phyloP scores from a whole-genome alignment of 306 rosid species.

The Herpetospermum pedunculosum region DNA sequence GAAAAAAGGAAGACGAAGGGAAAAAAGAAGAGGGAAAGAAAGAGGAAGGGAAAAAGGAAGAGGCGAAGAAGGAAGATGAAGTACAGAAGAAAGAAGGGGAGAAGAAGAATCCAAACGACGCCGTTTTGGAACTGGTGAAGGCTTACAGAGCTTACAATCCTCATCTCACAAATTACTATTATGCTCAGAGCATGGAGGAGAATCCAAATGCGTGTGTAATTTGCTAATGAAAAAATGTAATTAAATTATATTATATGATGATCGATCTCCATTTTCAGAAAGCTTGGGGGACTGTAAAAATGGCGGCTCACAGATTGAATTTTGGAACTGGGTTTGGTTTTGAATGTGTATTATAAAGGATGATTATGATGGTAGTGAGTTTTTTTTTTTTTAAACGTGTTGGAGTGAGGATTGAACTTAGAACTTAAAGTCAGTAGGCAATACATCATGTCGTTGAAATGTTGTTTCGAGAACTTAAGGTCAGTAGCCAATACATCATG shows the following conservation, averaged over 20 bases:
- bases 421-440: too few species aligned
- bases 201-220: conserved; percentile 84
- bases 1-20: conserved; percentile 55
- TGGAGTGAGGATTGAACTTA: too few species aligned
- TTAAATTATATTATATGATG: too few species aligned
- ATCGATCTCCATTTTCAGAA: not conserved
- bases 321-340: not conserved
- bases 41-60: conserved; percentile 30
- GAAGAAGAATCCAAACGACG: conserved; percentile 38
- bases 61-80: not conserved
- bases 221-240: conserved; percentile 21
- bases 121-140: conserved; percentile 45
- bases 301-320: not conserved
- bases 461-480: too few species aligned
- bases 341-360: too few species aligned
- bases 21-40: conserved; percentile 47
- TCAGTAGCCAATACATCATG: too few species aligned
- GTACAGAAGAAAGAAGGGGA: conserved; percentile 37
- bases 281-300: not conserved
- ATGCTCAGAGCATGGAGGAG: conserved; percentile 83
- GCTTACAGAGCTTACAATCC: conserved; percentile 66
- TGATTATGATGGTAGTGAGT: too few species aligned
- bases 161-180: conserved; percentile 49
- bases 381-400: too few species aligned
- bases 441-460: too few species aligned